Percentiles rank a stretch among this genome's conserved stretches.
Evolutionary conservation across 768 basidiomycete species (phyloP).

Genomic region (Melanogaster broomeanus): DNA sequence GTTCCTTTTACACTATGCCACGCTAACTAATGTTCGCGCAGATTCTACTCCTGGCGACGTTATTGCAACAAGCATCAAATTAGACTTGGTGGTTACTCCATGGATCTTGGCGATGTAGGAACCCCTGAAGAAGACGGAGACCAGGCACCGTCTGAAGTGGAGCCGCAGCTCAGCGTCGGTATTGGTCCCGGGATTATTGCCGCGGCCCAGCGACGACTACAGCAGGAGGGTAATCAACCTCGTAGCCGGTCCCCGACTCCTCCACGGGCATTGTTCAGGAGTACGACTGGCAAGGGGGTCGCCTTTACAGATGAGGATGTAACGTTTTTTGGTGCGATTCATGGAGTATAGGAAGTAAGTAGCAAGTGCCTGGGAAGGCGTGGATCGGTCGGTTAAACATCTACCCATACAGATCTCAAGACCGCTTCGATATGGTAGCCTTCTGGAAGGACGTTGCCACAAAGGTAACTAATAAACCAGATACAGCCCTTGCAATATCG

Average conservation of each 20-base stretch:
- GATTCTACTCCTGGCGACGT: conserved; percentile 89
- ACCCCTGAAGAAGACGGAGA: conserved; percentile 46
- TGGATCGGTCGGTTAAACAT: conserved; percentile 2
- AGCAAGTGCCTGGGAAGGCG: neutral
- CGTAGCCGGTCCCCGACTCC: conserved; percentile 79
- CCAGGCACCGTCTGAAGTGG: conserved; percentile 43
- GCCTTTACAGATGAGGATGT: conserved; percentile 87
- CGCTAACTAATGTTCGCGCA: conserved; percentile 27
- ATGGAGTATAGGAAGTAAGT: conserved; percentile 75
- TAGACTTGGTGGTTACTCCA: conserved; percentile 80
- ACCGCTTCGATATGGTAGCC: conserved; percentile 68
- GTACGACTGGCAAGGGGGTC: conserved; percentile 88
- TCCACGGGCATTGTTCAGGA: conserved; percentile 74
- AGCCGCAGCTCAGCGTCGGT: conserved; percentile 36
- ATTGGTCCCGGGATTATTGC: conserved; percentile 48
- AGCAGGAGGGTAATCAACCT: conserved; percentile 36
- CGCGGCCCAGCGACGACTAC: conserved; percentile 43
- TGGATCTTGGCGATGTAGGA: conserved; percentile 60
- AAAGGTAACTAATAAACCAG: conserved; percentile 45
- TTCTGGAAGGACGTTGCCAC: conserved; percentile 79
- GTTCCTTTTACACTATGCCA: neutral
- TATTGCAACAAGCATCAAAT: conserved; percentile 95
- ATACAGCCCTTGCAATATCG: neutral
- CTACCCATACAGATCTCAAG: conserved; percentile 46
- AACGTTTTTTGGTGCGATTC: conserved; percentile 70